These are phyloP conservation scores for Paracorniculantispora psalliotae DNA, from an alignment of 2,329 filamentous ascomycete species.

Conservation along the genomic window DNA sequence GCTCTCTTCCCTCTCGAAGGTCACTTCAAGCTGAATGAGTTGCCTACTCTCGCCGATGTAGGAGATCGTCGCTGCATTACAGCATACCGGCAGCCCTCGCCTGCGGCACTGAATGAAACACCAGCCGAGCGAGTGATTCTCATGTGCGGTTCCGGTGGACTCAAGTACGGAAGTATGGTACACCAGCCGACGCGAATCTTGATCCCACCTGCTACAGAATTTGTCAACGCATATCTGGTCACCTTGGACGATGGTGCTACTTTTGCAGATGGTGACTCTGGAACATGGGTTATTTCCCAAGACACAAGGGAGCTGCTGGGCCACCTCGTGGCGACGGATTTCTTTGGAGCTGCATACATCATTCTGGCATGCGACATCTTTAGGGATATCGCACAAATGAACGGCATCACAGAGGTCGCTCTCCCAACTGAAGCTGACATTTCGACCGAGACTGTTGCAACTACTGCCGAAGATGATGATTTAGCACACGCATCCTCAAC, in stretches of 20 bases:
- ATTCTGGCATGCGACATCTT: background rate
- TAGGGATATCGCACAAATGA: too few relatives aligned
- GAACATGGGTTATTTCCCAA: conserved; percentile 1
- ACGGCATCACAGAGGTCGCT: too few relatives aligned
- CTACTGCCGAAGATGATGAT: too few relatives aligned
- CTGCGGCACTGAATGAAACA: background rate
- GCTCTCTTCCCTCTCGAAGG: background rate
- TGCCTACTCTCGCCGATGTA: background rate
- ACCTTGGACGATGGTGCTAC: background rate
- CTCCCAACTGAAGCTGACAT: too few relatives aligned
- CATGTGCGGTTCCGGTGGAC: background rate
- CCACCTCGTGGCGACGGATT: background rate
- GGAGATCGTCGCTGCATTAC: background rate
- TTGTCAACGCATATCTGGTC: background rate
- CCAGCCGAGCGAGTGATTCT: background rate
- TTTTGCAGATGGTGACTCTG: background rate
- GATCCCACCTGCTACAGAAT: background rate
- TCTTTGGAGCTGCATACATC: background rate
- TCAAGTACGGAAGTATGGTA: background rate
- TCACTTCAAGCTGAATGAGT: background rate
- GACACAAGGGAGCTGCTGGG: background rate
- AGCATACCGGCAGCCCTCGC: background rate
- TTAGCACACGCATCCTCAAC: too few relatives aligned
- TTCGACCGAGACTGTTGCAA: too few relatives aligned
- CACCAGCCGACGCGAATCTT: background rate